Evolutionary conservation across 2,329 filamentous ascomycete species (phyloP).

Genomic region (Boeremia exigua): DNA sequence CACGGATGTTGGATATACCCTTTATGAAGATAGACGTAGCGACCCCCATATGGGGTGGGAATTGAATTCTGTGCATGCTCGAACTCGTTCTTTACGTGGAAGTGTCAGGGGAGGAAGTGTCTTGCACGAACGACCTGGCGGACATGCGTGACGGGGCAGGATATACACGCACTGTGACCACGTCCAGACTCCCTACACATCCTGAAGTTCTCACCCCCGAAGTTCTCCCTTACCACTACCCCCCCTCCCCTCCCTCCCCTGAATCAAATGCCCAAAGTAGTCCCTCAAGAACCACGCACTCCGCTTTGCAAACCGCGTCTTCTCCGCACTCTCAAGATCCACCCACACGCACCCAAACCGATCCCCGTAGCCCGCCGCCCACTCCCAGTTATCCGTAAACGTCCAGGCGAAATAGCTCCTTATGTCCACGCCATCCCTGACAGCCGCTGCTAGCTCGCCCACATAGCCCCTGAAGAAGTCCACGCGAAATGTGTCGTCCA

Average conservation of each 20-base stretch:
- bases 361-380: slow-evolving; percentile 52
- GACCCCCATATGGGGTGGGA: no score
- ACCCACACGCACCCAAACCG: slow-evolving; percentile 53
- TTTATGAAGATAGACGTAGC: no score
- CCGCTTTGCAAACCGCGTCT: slow-evolving; percentile 49
- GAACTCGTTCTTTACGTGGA: no score
- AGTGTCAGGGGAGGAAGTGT: no score
- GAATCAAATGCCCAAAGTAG: slow-evolving; percentile 12
- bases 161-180: no score
- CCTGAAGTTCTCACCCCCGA: no score
- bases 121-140: no score
- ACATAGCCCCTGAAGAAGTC: slow-evolving; percentile 51
- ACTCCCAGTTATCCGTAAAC: slow-evolving; percentile 54
- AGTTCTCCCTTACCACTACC: no score
- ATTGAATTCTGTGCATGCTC: no score
- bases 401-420: slow-evolving; percentile 53
- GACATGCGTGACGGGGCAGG: no score
- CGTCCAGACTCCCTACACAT: no score
- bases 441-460: slow-evolving; percentile 48
- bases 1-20: no score
- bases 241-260: neutral
- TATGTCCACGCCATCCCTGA: slow-evolving; percentile 47
- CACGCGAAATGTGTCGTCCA: slow-evolving; percentile 49
- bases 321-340: slow-evolving; percentile 47
- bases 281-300: slow-evolving; percentile 19